These are phyloP conservation scores for Porcisia hertigi DNA, from an alignment of 208 protist genomes.

Conservation along the genomic window DNA sequence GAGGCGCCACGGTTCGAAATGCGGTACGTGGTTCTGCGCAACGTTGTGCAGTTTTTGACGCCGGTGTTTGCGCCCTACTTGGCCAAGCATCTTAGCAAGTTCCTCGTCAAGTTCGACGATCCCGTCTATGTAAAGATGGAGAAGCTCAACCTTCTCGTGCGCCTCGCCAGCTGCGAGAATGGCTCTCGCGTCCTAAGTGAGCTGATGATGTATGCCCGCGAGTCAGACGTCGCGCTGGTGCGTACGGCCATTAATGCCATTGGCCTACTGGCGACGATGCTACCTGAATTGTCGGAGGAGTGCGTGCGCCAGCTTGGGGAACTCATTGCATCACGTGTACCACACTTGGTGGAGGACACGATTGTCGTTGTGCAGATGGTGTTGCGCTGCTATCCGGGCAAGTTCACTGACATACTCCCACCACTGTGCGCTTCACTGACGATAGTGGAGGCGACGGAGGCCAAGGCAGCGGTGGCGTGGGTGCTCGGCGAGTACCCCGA, in stretches of 20 bases:
- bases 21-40: slow-evolving; percentile 97
- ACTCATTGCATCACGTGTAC: slow-evolving; percentile 96
- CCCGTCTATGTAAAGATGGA: slow-evolving; percentile 99
- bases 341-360: slow-evolving; percentile 97
- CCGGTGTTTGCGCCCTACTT: slow-evolving; percentile 73
- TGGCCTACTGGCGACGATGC: slow-evolving; percentile 95
- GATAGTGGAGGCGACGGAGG: slow-evolving; percentile 95
- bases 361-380: slow-evolving; percentile 98
- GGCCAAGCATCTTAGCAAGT: slow-evolving; percentile 74
- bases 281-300: slow-evolving; percentile 88
- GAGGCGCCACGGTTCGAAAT: slow-evolving; percentile 92
- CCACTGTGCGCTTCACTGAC: slow-evolving; percentile 96
- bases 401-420: slow-evolving; percentile 92
- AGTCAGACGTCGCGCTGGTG: slow-evolving; percentile 97
- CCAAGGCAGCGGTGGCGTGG: slow-evolving; percentile 97
- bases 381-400: slow-evolving; percentile 96
- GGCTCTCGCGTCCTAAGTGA: slow-evolving; percentile 91
- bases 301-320: slow-evolving; percentile 95
- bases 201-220: slow-evolving; percentile 94
- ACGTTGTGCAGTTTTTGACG: slow-evolving; percentile 96
- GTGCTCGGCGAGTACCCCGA: slow-evolving; percentile 98
- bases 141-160: slow-evolving; percentile 98
- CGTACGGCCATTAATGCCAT: slow-evolving; percentile 95
- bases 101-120: slow-evolving; percentile 99
- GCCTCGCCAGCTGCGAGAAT: slow-evolving; percentile 91